Conservation (phyloP, 257 asterid genomes). For the Eucommia ulmoides region DNA sequence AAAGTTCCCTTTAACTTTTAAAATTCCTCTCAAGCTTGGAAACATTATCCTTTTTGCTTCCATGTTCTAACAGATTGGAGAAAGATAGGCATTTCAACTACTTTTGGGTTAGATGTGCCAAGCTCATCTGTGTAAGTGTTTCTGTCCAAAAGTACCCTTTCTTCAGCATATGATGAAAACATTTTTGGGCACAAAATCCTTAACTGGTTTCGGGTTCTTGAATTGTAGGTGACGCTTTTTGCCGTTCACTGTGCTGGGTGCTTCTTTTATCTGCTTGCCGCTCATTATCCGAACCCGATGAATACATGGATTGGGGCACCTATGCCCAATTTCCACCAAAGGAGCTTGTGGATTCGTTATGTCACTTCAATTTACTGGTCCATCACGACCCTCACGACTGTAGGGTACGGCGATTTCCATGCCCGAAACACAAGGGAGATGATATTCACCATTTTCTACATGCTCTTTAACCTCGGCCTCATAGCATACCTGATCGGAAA, state of each 20-base stretch:
- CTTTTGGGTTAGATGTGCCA: slow-evolving; percentile 81
- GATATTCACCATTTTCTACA: slow-evolving; percentile 41
- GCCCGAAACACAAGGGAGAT: slow-evolving; percentile 50
- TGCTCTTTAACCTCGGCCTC: slow-evolving; percentile 53
- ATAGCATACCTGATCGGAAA: slow-evolving; percentile 55
- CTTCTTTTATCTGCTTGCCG: slow-evolving; percentile 41
- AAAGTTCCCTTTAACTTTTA: no score
- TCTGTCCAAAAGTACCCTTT: no score
- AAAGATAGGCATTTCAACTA: slow-evolving; percentile 88
- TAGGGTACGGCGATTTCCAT: slow-evolving; percentile 59
- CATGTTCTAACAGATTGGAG: slow-evolving; percentile 65
- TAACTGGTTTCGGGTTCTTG: no score
- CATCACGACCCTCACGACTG: slow-evolving; percentile 46
- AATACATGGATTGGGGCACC: slow-evolving; percentile 50
- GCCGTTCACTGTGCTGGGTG: slow-evolving; percentile 55
- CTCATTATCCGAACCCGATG: slow-evolving; percentile 24
- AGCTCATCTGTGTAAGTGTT: slow-evolving; percentile 8
- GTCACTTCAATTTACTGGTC: slow-evolving; percentile 53
- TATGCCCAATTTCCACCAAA: slow-evolving; percentile 31
- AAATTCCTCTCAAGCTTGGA: no score
- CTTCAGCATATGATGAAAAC: no score
- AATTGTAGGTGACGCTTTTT: slow-evolving; percentile 54
- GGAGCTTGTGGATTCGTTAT: slow-evolving; percentile 36
- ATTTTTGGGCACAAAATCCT: no score
- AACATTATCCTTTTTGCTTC: slow-evolving; percentile 14